A percentile compares a stretch with the other conserved stretches of the same genome.
phyloP scores from a whole-genome alignment of 208 protist species.

The Wallacemonas sp. region DNA sequence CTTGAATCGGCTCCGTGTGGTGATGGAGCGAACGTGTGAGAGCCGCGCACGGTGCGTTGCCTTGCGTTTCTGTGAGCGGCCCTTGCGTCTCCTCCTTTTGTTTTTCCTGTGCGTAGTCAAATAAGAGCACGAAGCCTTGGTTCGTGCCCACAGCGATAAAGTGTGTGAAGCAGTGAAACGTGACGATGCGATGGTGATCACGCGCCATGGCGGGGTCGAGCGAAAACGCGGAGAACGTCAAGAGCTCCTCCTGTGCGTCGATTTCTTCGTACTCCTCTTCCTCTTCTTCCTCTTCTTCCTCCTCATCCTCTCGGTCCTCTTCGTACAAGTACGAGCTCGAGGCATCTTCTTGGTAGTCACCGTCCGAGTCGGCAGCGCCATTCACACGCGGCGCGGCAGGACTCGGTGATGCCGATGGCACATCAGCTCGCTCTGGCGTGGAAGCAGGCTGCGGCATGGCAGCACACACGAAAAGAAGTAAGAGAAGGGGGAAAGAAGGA shows the following conservation, averaged over 20 bases:
- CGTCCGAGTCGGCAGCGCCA: neutral
- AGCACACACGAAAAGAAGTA: slow-evolving; percentile 15
- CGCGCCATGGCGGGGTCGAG: slow-evolving; percentile 22
- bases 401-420: neutral
- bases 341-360: slow-evolving; percentile 14
- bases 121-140: slow-evolving; percentile 55
- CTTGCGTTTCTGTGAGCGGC: too few relatives aligned
- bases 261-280: slow-evolving; percentile 30
- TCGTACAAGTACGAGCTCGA: slow-evolving; percentile 17
- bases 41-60: neutral
- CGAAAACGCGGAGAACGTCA: slow-evolving; percentile 49
- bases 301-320: slow-evolving; percentile 26
- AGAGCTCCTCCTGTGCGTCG: slow-evolving; percentile 46
- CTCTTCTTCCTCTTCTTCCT: slow-evolving; percentile 24
- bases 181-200: slow-evolving; percentile 66
- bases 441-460: neutral
- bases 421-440: neutral
- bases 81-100: too few relatives aligned
- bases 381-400: neutral
- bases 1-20: slow-evolving; percentile 61
- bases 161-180: slow-evolving; percentile 34
- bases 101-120: slow-evolving; percentile 23
- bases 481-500: neutral
- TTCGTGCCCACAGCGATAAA: slow-evolving; percentile 72
- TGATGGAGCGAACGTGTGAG: slow-evolving; percentile 4